Conservation (phyloP, 371 early-diverging fungal species). For the Parasitella parasitica region DNA sequence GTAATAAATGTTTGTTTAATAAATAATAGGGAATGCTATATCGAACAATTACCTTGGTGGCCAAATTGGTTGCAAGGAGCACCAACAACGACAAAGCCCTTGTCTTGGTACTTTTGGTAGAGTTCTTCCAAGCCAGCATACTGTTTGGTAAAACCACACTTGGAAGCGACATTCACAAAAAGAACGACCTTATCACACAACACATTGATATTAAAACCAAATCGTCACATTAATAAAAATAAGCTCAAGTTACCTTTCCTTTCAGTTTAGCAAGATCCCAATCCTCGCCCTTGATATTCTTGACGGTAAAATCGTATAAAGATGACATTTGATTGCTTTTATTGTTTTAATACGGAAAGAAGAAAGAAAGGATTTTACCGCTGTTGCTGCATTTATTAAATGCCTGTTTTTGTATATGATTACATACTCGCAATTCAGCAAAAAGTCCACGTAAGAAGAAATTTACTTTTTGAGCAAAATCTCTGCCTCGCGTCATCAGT, state of each 20-base stretch:
- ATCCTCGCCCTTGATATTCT: constrained; percentile 27
- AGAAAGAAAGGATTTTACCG: background rate
- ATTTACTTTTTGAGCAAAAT: constrained; percentile 5
- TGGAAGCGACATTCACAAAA: constrained; percentile 91
- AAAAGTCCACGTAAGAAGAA: constrained; percentile 8
- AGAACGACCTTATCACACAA: constrained; percentile 83
- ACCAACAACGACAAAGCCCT: constrained; percentile 68
- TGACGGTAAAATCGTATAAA: constrained; percentile 35
- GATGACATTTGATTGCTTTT: constrained; percentile 16
- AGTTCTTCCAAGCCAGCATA: constrained; percentile 81
- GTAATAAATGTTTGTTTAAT: no score
- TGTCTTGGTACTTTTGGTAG: constrained; percentile 71
- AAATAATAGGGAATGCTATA: no score
- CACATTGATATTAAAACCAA: no score
- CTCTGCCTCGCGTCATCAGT: no score
- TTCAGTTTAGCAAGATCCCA: constrained; percentile 26
- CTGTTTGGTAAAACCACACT: constrained; percentile 92
- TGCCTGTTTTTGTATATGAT: background rate
- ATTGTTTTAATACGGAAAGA: background rate
- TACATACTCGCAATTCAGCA: background rate
- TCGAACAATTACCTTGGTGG: constrained; percentile 48
- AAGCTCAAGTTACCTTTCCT: constrained; percentile 28
- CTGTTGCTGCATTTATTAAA: background rate
- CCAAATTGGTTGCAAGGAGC: constrained; percentile 91
- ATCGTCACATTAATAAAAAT: background rate